Evolutionary conservation across 306 rosid species (phyloP).

Genomic region (Prunus salicina): DNA sequence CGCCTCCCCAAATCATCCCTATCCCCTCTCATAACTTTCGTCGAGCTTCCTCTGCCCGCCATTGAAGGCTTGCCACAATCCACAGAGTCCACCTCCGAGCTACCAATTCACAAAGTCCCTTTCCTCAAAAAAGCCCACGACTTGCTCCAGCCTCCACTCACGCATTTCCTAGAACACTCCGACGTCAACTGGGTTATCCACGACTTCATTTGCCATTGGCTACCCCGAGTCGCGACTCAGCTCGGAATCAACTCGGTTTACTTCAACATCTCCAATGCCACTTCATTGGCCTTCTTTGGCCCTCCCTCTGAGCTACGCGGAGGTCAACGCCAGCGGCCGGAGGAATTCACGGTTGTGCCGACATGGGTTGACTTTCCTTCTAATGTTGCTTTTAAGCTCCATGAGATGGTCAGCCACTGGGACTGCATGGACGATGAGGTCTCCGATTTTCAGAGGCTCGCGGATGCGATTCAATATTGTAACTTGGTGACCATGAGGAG

Average conservation of each 20-base stretch:
- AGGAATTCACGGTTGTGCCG: constrained; percentile 26
- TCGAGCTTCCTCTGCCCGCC: constrained; percentile 20
- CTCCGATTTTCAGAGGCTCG: background rate
- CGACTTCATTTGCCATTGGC: constrained; percentile 10
- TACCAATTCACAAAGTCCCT: constrained; percentile 5
- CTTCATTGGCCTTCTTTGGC: background rate
- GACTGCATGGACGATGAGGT: constrained; percentile 19
- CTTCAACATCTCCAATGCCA: constrained; percentile 3
- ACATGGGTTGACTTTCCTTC: constrained; percentile 2
- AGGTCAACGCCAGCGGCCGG: constrained; percentile 5
- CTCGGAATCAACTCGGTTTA: background rate
- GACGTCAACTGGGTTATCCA: constrained; percentile 20
- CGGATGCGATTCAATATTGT: background rate
- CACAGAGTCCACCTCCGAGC: constrained; percentile 29
- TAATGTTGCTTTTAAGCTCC: constrained; percentile 3
- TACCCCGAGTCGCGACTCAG: background rate
- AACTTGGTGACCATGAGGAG: background rate
- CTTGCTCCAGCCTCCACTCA: constrained; percentile 3
- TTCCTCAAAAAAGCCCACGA: constrained; percentile 31
- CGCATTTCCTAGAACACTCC: background rate
- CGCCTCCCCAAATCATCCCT: constrained; percentile 1
- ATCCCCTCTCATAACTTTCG: background rate
- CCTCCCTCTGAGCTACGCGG: background rate
- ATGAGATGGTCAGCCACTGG: constrained; percentile 15
- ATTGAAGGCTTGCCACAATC: constrained; percentile 10